Evolutionary conservation across 768 basidiomycete genomes (phyloP), one percentile per base, ranked within the genome.

Genomic region (Melanogaster broomeanus): DNA sequence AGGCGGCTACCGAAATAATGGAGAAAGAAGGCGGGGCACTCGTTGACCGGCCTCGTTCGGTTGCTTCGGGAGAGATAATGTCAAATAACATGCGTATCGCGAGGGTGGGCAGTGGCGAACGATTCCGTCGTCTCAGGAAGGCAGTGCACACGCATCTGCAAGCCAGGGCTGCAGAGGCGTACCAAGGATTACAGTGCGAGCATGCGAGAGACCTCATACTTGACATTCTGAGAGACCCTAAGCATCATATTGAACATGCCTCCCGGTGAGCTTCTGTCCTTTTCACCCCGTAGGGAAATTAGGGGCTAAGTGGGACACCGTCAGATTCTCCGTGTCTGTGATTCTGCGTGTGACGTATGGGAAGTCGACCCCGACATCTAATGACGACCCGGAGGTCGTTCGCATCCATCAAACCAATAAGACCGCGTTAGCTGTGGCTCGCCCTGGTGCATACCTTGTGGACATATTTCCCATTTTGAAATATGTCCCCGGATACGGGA

Each of bases 1-100:
- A 83, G 62, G 77, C 76, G 3, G 81, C 81, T 0, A 68, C 77
- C 0, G 80, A 84, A 4, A 77, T 84, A 49, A 79, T 84, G 80
- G 83, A 84, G 61, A 78, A 79, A 41, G 77, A 82, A 57, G 81
- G 83, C 0, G 77, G 74, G 0, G 57, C 68, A 0, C 67, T 78
- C 13, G 74, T 72, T 0, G 82, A 85, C 55, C 66, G 83, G 31
- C 82, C 82, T 11, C 58, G 59, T 2, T 68, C 66, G 18, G 77
- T 83, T 40, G 72, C 83, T 0, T 82, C 74, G 0, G 77, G 77
- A 2, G 81, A 83, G 39, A 79, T 80, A 0, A 66, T 84, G 1
- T 79, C 77, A 0, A 77, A 77, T 2, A 80, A 78, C 0, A 81
- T 83, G 82, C 67, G 80, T 22, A 70, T 80, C 21, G 47, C 84